These are phyloP conservation scores for Cordyceps cicadae DNA, from an alignment of 2,329 filamentous ascomycete species.

Conservation along the genomic window DNA sequence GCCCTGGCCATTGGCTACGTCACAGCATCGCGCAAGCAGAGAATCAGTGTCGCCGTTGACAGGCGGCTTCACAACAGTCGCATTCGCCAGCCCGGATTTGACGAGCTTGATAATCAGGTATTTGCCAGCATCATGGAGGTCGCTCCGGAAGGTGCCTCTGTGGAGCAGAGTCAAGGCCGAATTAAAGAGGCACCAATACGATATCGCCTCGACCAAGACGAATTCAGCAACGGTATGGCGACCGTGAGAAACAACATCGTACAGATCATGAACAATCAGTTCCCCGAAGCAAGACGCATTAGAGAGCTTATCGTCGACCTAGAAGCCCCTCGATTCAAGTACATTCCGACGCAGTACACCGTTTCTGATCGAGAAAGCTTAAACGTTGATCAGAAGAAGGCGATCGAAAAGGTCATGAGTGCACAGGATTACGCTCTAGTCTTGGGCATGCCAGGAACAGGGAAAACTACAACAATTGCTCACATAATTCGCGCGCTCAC, in stretches of 20 bases:
- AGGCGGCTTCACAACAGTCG: conserved; percentile 80
- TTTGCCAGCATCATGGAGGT: conserved; percentile 93
- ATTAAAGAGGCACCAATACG: conserved; percentile 48
- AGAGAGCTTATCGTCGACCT: conserved; percentile 75
- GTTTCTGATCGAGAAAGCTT: conserved; percentile 57
- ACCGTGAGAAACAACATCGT: conserved; percentile 89
- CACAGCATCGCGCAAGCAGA: conserved; percentile 62
- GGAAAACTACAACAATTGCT: conserved; percentile 96
- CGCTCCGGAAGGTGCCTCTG: conserved; percentile 42
- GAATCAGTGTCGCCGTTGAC: conserved; percentile 85
- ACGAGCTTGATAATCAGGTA: conserved; percentile 68
- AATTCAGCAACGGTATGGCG: conserved; percentile 97
- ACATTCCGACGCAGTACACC: conserved; percentile 53
- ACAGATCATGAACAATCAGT: conserved; percentile 76
- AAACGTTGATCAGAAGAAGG: conserved; percentile 78
- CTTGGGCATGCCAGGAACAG: conserved; percentile 94
- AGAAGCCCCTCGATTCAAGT: conserved; percentile 63
- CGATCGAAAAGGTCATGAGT: conserved; percentile 92
- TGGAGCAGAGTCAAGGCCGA: conserved; percentile 43
- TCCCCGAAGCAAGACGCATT: conserved; percentile 62
- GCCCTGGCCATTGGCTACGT: conserved; percentile 90
- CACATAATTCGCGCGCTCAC: conserved; percentile 91
- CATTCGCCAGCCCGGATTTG: conserved; percentile 65
- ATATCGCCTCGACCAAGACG: conserved; percentile 92
- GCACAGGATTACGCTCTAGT: conserved; percentile 95